Conservation (phyloP, 2,329 filamentous ascomycete species). For the Apiospora pterosperma region DNA sequence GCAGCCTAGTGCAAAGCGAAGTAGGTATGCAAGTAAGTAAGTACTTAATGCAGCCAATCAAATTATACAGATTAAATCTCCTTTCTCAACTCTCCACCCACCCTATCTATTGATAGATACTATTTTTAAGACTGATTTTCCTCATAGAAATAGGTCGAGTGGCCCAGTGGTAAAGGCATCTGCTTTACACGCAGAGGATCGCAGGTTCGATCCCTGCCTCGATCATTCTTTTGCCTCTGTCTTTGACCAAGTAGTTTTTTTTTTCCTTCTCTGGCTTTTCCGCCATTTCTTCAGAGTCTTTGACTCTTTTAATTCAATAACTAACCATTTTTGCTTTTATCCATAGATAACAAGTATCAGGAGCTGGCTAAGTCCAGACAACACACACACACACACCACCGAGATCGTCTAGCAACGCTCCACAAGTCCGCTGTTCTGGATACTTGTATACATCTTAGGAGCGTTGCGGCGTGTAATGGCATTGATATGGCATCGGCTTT, state of each 20-base stretch:
- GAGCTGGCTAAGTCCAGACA: not conserved
- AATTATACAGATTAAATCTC: too few species aligned
- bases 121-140: too few species aligned
- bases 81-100: too few species aligned
- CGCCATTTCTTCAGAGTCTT: too few species aligned
- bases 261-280: not conserved
- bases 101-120: too few species aligned
- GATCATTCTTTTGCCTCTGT: constrained; percentile 21
- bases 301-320: too few species aligned
- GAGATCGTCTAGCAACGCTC: not conserved
- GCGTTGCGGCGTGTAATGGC: not conserved
- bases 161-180: constrained; percentile 38
- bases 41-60: too few species aligned
- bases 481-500: not conserved
- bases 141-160: constrained; percentile 19
- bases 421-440: too few species aligned
- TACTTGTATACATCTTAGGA: too few species aligned
- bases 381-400: not conserved
- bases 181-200: constrained; percentile 41
- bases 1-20: too few species aligned
- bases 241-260: not conserved
- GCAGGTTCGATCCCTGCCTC: constrained; percentile 43
- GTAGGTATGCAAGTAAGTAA: too few species aligned
- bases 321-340: not conserved
- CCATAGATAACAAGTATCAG: not conserved